Evolutionary conservation across 2,329 filamentous ascomycete species (phyloP).

Genomic region (Apiospora koreana): DNA sequence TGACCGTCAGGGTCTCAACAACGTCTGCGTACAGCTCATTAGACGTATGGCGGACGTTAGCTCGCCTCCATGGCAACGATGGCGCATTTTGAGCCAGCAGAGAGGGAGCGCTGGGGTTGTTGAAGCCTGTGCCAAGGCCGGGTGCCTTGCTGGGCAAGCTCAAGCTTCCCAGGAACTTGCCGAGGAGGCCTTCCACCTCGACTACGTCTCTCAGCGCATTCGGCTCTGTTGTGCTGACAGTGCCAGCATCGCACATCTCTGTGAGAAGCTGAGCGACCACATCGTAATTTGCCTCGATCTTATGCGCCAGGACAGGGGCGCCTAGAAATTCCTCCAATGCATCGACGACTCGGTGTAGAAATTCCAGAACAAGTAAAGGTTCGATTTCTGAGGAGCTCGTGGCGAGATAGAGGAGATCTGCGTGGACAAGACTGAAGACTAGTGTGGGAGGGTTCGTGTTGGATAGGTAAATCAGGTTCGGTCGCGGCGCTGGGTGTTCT

Average conservation of each 20-base stretch:
- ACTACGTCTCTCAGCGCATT: conserved; percentile 91
- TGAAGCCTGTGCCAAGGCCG: conserved; percentile 38
- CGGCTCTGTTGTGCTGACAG: conserved; percentile 86
- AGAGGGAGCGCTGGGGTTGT: conserved; percentile 40
- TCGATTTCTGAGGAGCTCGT: conserved; percentile 86
- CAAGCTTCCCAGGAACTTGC: conserved; percentile 85
- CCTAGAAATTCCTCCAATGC: conserved; percentile 93
- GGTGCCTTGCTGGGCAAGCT: conserved; percentile 66
- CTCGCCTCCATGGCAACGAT: conserved; percentile 80
- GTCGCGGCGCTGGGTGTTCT: conserved; percentile 76
- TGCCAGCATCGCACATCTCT: conserved; percentile 95
- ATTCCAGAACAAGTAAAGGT: conserved; percentile 87
- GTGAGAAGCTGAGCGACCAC: conserved; percentile 88
- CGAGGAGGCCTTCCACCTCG: conserved; percentile 87
- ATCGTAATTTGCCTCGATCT: conserved; percentile 90
- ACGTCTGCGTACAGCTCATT: conserved; percentile 98
- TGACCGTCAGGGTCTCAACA: conserved; percentile 85
- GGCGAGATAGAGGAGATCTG: conserved; percentile 82
- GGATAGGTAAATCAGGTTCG: conserved; percentile 82
- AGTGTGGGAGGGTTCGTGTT: conserved; percentile 83
- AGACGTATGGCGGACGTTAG: conserved; percentile 92
- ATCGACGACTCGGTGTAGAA: conserved; percentile 90
- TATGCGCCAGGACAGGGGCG: conserved; percentile 78
- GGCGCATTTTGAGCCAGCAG: conserved; percentile 49
- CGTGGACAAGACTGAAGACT: conserved; percentile 85